phyloP scores from a whole-genome alignment of 1,284 basidiomycete species.

The Sanguinoderma infundibulare region DNA sequence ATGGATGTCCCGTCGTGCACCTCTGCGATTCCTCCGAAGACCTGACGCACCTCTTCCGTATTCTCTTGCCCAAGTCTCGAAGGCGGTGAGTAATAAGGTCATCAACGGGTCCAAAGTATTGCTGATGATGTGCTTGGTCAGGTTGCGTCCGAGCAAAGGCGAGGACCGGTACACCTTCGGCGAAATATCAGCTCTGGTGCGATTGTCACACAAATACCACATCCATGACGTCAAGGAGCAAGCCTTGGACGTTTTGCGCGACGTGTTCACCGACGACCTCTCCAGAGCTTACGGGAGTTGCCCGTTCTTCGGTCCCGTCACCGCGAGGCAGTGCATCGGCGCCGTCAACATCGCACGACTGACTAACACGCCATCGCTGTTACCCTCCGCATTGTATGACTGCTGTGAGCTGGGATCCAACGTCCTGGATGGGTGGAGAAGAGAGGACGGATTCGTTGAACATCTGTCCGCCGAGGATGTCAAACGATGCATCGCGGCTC shows the following conservation, averaged over 20 bases:
- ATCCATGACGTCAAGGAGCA: conserved; percentile 5
- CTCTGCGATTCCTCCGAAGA: conserved; percentile 14
- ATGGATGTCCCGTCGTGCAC: conserved; percentile 16
- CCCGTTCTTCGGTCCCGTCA: too few species aligned
- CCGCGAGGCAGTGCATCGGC: too few species aligned
- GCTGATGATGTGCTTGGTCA: not conserved
- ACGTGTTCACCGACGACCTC: not conserved
- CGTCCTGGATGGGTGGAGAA: not conserved
- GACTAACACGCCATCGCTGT: conserved; percentile 2
- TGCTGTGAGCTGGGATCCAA: not conserved
- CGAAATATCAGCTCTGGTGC: not conserved
- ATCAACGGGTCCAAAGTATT: too few species aligned
- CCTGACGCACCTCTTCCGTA: conserved; percentile 12
- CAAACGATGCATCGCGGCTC: not conserved
- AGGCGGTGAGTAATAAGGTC: not conserved
- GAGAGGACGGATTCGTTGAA: not conserved
- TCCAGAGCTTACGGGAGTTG: too few species aligned
- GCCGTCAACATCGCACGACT: conserved; percentile 12
- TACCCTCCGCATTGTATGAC: not conserved
- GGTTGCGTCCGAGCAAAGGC: not conserved
- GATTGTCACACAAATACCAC: conserved; percentile 16
- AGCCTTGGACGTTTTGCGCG: not conserved
- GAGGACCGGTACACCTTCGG: not conserved
- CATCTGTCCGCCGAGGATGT: conserved; percentile 1
- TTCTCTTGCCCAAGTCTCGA: not conserved